These are phyloP conservation scores for Dimargaris verticillata DNA, from an alignment of 192 early-diverging fungal genomes.

Conservation along the genomic window DNA sequence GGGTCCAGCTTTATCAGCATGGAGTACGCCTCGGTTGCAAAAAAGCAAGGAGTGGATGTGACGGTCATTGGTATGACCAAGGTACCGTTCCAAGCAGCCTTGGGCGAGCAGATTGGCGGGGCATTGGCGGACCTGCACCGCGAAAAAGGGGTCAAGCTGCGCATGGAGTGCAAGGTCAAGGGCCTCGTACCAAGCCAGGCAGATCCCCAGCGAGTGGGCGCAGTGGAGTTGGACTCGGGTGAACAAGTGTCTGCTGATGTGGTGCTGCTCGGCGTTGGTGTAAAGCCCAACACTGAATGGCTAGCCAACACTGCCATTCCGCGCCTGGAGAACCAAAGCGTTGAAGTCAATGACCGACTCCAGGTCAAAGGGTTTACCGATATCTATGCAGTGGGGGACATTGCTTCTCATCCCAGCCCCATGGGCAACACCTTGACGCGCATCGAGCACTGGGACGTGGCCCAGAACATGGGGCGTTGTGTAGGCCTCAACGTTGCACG, in stretches of 20 bases:
- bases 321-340: conserved; percentile 27
- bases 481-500: conserved; percentile 17
- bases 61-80: conserved; percentile 39
- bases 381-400: conserved; percentile 31
- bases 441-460: conserved; percentile 41
- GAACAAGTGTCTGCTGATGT: conserved; percentile 26
- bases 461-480: conserved; percentile 21
- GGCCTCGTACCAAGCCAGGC: conserved; percentile 14
- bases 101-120: conserved; percentile 29
- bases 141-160: conserved; percentile 28
- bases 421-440: conserved; percentile 21
- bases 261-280: conserved; percentile 36
- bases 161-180: conserved; percentile 20
- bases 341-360: conserved; percentile 27
- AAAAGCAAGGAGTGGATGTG: conserved; percentile 25
- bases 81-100: conserved; percentile 33
- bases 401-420: background rate
- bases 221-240: conserved; percentile 22
- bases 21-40: conserved; percentile 32
- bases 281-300: conserved; percentile 30
- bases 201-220: conserved; percentile 16
- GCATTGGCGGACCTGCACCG: conserved; percentile 26
- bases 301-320: conserved; percentile 22
- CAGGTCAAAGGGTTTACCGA: conserved; percentile 20
- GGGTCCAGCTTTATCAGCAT: conserved; percentile 45